Evolutionary conservation across 1,284 basidiomycete genomes (phyloP).

Genomic region (Irpex rosettiformis): DNA sequence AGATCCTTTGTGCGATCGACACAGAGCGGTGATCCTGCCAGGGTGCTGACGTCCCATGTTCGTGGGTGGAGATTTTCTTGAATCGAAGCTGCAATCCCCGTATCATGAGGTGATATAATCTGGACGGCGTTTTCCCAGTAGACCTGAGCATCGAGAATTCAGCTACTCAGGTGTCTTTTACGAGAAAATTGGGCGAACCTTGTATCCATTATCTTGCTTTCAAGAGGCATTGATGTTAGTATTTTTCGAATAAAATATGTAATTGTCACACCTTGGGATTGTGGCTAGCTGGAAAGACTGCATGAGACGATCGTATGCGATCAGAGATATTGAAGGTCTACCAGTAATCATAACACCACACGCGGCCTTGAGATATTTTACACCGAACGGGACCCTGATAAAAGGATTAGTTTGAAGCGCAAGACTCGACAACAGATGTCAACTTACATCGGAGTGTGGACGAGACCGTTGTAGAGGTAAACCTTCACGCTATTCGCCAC

Average conservation of each 20-base stretch:
- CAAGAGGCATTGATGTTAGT: neutral
- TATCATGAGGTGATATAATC: conserved; percentile 82
- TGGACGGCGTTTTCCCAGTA: conserved; percentile 86
- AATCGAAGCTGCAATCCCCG: conserved; percentile 68
- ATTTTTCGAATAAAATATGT: neutral
- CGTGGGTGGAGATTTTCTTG: conserved; percentile 54
- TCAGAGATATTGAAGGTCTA: conserved; percentile 22
- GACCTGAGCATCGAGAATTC: conserved; percentile 41
- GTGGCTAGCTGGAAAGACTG: conserved; percentile 60
- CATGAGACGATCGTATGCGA: conserved; percentile 4
- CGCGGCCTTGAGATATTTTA: conserved; percentile 63
- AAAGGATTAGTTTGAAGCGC: neutral
- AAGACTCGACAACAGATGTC: too few relatives aligned
- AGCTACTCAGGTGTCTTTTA: too few relatives aligned
- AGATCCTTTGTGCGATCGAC: conserved; percentile 58
- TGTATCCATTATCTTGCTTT: conserved; percentile 86
- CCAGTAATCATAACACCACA: conserved; percentile 89
- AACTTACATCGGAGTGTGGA: conserved; percentile 77
- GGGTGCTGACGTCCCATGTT: conserved; percentile 40
- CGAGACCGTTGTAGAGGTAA: conserved; percentile 65
- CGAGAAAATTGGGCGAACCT: too few relatives aligned
- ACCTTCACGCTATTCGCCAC: conserved; percentile 60
- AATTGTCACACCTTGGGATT: conserved; percentile 67
- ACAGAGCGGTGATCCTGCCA: conserved; percentile 41
- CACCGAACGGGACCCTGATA: conserved; percentile 78